Percentiles rank a stretch among this genome's conserved stretches.
Conservation (phyloP, 2,329 filamentous ascomycete genomes). For the Claviceps quebecensis region DNA sequence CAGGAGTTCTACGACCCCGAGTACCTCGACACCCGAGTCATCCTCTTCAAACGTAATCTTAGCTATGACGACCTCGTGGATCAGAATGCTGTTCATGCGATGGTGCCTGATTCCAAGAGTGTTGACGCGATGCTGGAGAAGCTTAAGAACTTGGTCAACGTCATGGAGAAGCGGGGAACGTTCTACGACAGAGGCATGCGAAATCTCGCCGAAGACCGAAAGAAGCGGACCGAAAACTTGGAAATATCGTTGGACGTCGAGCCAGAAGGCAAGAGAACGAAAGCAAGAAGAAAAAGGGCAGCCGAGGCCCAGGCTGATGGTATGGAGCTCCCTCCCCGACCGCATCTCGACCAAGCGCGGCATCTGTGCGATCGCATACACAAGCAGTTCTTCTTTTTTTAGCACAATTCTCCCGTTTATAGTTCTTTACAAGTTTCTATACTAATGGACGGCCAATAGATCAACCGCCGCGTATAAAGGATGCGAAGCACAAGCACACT, state of each 20-base stretch:
- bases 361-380: too few relatives aligned
- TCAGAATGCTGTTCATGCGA: constrained; percentile 38
- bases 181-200: constrained; percentile 63
- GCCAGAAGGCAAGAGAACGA: constrained; percentile 41
- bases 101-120: constrained; percentile 48
- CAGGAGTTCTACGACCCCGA: constrained; percentile 45
- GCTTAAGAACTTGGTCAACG: constrained; percentile 49
- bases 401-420: background rate
- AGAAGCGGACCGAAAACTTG: constrained; percentile 43
- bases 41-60: constrained; percentile 39
- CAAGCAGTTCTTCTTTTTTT: background rate
- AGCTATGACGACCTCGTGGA: constrained; percentile 60
- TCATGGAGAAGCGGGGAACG: constrained; percentile 51
- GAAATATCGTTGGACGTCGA: constrained; percentile 33
- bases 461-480: constrained; percentile 39
- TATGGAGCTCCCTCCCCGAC: background rate
- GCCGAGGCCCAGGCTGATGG: constrained; percentile 34
- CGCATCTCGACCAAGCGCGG: too few relatives aligned
- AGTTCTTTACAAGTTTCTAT: background rate
- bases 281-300: constrained; percentile 70
- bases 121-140: constrained; percentile 50
- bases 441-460: constrained; percentile 21
- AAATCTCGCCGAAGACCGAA: constrained; percentile 50
- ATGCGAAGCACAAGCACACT: constrained; percentile 37
- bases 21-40: constrained; percentile 51